A percentile compares a stretch with the other conserved stretches of the same genome.
Evolutionary conservation across 1,284 basidiomycete species (phyloP).

Genomic region (Farysia itapuensis): DNA sequence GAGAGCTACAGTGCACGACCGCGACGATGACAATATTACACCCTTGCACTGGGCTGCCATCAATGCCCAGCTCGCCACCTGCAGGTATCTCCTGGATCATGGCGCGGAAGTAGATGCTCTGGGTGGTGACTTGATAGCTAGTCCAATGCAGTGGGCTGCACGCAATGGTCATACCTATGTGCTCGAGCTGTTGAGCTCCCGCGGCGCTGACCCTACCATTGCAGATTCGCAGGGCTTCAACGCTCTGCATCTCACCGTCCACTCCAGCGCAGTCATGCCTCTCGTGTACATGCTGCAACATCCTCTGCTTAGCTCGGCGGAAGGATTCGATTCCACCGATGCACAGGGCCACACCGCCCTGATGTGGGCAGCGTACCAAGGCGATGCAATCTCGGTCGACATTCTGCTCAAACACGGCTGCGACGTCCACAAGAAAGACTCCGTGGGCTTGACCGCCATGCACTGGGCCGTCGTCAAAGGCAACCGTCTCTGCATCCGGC

Average conservation of each 20-base stretch:
- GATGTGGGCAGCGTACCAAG: slow-evolving; percentile 99
- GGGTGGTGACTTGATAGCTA: slow-evolving; percentile 92
- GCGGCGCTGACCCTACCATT: slow-evolving; percentile 89
- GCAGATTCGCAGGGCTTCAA: slow-evolving; percentile 95
- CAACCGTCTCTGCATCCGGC: slow-evolving; percentile 78
- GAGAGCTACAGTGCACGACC: slow-evolving; percentile 73
- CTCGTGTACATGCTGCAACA: slow-evolving; percentile 79
- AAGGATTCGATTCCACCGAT: slow-evolving; percentile 64
- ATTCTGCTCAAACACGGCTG: slow-evolving; percentile 86
- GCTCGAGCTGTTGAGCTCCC: slow-evolving; percentile 82
- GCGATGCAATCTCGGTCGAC: slow-evolving; percentile 91
- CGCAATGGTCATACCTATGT: slow-evolving; percentile 91
- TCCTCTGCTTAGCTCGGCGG: slow-evolving; percentile 66
- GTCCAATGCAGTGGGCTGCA: slow-evolving; percentile 96
- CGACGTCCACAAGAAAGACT: slow-evolving; percentile 74
- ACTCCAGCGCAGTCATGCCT: slow-evolving; percentile 91
- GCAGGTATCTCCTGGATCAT: slow-evolving; percentile 70
- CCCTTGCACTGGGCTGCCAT: slow-evolving; percentile 97
- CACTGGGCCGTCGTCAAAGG: slow-evolving; percentile 99
- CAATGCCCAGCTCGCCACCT: slow-evolving; percentile 70
- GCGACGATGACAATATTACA: slow-evolving; percentile 87
- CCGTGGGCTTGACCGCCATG: slow-evolving; percentile 80
- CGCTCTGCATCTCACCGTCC: slow-evolving; percentile 88
- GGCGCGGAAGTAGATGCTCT: slow-evolving; percentile 93
- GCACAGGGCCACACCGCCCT: slow-evolving; percentile 89